Evolutionary conservation across 352 stramenopile genomes (phyloP), one percentile per base, ranked within the genome.

Genomic region (Chrysophaeum taylorii): DNA sequence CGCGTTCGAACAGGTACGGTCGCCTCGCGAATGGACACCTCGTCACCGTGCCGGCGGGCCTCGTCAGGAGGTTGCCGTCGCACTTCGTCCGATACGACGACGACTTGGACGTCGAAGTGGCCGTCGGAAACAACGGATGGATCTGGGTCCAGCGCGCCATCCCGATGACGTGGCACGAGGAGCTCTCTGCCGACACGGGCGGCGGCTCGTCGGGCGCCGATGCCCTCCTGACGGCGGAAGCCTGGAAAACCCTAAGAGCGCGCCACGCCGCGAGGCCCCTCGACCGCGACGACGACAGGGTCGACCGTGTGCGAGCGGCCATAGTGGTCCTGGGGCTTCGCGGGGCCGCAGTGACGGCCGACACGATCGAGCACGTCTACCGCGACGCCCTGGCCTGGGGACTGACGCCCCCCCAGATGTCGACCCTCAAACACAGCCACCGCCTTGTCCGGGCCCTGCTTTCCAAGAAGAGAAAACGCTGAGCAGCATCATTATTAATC

Each of bases 11-110:
- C 70, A 84, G 90, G 53, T 98, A 97, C 76, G 92, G 92, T 12
- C 96, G 97, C 77, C 85, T 92, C 29, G 87, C 96, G 77, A 97
- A 97, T 78, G 93, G 93, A 60, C 85, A 91, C 75, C 87, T 97
- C 57, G 83, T 94, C 38, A 82, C 78, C 7, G 90, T 97, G 1
- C 86, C 86, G 68, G 82, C 91, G 1, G 82, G 82, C 39, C 82
- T 97, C 64, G 87, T 98, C 60, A 91, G 94, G 69, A 77, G 91
- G 62, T 87, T 95, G 70, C 94, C 94, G 76, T 90, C 96, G 79
- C 93, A 98, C 84, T 94, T 96, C 79, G 78, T 94, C 7, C 87
- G 85, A 37, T 79, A 95, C 60, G 76, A 83, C 27, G 81, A 88
- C 70, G 84, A 84, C 18, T 81, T 96, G 23, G 89, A 95, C 71